Percentiles rank a stretch among this genome's conserved stretches.
phyloP scores from a whole-genome alignment of 768 basidiomycete species.

The Panellus pusillus region DNA sequence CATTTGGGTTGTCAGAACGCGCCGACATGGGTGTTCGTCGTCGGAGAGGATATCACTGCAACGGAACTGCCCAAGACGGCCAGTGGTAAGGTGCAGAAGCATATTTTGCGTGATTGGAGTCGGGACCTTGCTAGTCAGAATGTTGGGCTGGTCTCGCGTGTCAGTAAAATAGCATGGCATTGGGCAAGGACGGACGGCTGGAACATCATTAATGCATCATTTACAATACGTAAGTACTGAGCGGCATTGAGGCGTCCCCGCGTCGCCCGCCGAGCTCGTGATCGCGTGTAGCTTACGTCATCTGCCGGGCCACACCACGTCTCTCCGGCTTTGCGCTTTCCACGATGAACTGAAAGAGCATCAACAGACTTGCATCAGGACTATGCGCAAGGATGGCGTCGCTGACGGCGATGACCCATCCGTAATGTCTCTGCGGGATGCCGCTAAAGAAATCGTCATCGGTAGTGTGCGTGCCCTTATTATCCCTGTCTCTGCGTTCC shows the following conservation, averaged over 20 bases:
- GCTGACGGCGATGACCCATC: constrained; percentile 17
- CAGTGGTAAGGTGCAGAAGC: constrained; percentile 87
- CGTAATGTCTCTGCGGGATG: constrained; percentile 25
- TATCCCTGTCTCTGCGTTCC: not conserved
- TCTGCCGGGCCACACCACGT: not conserved
- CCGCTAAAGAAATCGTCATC: constrained; percentile 52
- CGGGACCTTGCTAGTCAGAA: constrained; percentile 47
- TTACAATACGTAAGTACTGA: no score
- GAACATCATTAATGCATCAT: no score
- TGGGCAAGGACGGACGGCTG: not conserved
- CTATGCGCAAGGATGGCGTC: constrained; percentile 22
- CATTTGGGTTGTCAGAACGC: constrained; percentile 53
- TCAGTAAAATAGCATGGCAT: not conserved
- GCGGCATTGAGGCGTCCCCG: no score
- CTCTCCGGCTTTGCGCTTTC: not conserved
- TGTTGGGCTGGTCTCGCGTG: constrained; percentile 35
- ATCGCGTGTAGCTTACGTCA: not conserved
- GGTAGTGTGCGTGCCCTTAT: constrained; percentile 48
- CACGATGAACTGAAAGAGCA: not conserved
- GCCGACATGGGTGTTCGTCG: constrained; percentile 82
- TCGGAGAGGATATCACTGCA: constrained; percentile 61
- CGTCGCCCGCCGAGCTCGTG: no score
- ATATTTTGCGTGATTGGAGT: constrained; percentile 71
- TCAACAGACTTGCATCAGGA: not conserved
- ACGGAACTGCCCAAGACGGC: constrained; percentile 79